Base-by-base conservation (phyloP, 805 yeast genomes). In the Candida qinlingensis region DNA sequence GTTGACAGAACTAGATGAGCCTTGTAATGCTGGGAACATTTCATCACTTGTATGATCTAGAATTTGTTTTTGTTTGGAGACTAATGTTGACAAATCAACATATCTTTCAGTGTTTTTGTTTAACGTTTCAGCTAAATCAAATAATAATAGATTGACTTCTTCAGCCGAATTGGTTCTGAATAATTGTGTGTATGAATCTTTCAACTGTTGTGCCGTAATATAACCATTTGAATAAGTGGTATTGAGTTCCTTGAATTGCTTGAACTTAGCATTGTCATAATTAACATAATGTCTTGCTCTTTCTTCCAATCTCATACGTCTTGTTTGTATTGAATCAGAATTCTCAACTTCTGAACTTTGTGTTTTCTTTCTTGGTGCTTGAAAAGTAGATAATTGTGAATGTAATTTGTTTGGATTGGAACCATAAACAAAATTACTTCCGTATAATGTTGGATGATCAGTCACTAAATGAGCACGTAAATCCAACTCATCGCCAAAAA, bases 401-500 rank as follows among this genome's bases (percentile, higher is more conserved):
- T 76, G 81, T 55, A 72, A 71, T 46, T 66, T 64, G 28, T 44
- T 10, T 38, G 41, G 19, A 12, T 30, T 46, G 3, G 52, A 40
- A 13, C 59, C 56, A 10, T 42, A 46, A n/a, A 54, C 64, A 48
- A 56, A 53, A 41, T 73, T 73, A 29, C 67, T 71, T 11, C 79
- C 81, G 39, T 74, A 68, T 3, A 83, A 55, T 5, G 77, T 77
- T 3, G 86, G 81, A 41, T 94, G 99, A 57, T 85, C 92, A 54
- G 81, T 79, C 42, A 89, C 67, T 81, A 89, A 83, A 66, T 94
- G 99, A 1, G 95, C 91, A 47, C 86, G 84, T 46, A 94, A 72
- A 56, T 90, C 97, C 47, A 90, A 66, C 46, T 87, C 94, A 53
- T 89, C 92, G 26, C 83, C 77, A 63, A 94, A 94, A 1, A 92